phyloP scores from a whole-genome alignment of 176 grass and related monocot species.

The Oropetium thomaeum region DNA sequence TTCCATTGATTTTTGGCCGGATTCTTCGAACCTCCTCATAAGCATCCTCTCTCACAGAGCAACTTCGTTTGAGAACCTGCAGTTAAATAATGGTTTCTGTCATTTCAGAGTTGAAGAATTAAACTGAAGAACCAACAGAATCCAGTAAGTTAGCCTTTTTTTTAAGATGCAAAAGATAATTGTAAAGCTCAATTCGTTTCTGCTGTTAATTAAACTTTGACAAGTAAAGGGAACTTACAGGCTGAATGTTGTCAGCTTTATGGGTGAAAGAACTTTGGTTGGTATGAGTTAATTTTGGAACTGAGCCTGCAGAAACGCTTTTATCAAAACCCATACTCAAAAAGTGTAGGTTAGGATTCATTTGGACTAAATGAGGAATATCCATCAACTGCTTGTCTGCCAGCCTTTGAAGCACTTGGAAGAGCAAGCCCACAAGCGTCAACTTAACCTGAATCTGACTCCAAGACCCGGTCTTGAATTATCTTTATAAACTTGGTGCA shows the following conservation, averaged over 20 bases:
- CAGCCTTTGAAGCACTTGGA: constrained; percentile 29
- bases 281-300: constrained; percentile 16
- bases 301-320: constrained; percentile 32
- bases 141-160: neutral
- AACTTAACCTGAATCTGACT: constrained; percentile 40
- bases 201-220: neutral
- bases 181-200: neutral
- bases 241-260: constrained; percentile 27
- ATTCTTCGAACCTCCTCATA: constrained; percentile 48
- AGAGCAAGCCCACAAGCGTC: constrained; percentile 24
- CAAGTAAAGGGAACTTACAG: constrained; percentile 37
- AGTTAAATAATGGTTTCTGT: constrained; percentile 4
- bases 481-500: constrained; percentile 61
- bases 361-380: constrained; percentile 45
- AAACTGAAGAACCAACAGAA: neutral
- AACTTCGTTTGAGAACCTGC: constrained; percentile 58
- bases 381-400: constrained; percentile 19
- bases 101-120: neutral
- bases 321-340: constrained; percentile 36
- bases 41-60: constrained; percentile 30
- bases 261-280: constrained; percentile 28
- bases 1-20: constrained; percentile 47
- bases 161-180: neutral
- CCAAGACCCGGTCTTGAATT: constrained; percentile 78
- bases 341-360: constrained; percentile 39